Conservation (phyloP, 148 eudicot species). For the Fallopia convolvulus region DNA sequence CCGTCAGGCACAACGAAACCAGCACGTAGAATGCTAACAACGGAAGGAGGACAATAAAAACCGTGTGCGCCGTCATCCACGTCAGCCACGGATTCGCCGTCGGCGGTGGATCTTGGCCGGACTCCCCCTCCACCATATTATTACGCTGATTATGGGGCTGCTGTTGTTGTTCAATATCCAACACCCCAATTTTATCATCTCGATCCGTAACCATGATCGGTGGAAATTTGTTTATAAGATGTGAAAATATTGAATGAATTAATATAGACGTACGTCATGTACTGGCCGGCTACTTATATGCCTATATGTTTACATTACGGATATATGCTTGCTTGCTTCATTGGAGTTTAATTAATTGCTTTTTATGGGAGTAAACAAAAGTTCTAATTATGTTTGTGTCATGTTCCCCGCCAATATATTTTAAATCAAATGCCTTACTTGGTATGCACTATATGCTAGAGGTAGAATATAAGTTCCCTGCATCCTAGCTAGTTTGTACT, state of each 20-base stretch:
- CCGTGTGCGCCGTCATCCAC: not conserved
- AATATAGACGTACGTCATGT: too few relatives aligned
- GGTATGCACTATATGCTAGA: not conserved
- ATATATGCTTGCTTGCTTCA: not conserved
- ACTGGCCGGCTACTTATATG: too few relatives aligned
- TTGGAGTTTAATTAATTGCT: not conserved
- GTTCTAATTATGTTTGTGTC: not conserved
- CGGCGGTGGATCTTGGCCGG: not conserved
- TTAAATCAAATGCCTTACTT: not conserved
- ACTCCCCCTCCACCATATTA: not conserved
- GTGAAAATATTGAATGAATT: not conserved
- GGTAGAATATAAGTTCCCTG: not conserved
- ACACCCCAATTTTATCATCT: not conserved
- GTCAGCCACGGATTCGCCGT: not conserved
- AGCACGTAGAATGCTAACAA: not conserved
- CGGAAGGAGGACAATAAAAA: not conserved
- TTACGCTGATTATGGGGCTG: not conserved
- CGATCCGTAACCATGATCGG: not conserved
- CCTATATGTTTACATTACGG: not conserved
- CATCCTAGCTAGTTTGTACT: not conserved
- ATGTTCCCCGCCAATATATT: not conserved
- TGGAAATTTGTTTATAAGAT: not conserved
- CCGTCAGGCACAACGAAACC: constrained; percentile 1
- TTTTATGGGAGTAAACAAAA: not conserved
- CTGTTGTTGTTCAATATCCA: not conserved